phyloP scores from a whole-genome alignment of 2,329 filamentous ascomycete genomes.

The Xylaria sp. region DNA sequence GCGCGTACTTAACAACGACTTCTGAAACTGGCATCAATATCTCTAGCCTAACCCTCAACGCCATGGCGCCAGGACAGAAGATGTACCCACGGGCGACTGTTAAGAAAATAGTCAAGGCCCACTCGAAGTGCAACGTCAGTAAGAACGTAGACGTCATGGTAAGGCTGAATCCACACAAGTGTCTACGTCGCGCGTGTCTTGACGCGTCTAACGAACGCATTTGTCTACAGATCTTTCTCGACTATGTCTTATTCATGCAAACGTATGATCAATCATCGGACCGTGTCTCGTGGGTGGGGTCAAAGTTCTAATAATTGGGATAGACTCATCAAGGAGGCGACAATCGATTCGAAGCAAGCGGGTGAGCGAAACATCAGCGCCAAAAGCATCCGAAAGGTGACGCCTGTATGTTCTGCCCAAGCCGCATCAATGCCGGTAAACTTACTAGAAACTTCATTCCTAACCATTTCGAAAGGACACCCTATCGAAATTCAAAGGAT shows the following conservation, averaged over 20 bases:
- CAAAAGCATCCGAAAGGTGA: constrained; percentile 79
- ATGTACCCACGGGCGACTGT: constrained; percentile 85
- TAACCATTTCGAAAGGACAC: constrained; percentile 60
- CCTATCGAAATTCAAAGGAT: constrained; percentile 75
- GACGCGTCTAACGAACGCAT: constrained; percentile 42
- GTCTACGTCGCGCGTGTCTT: constrained; percentile 41
- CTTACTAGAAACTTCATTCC: not conserved
- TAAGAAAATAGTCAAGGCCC: constrained; percentile 90
- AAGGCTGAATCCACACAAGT: constrained; percentile 45
- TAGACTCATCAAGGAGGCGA: constrained; percentile 82
- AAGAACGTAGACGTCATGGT: constrained; percentile 90
- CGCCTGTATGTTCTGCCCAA: constrained; percentile 65
- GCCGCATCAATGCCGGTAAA: not conserved
- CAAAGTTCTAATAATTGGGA: constrained; percentile 20
- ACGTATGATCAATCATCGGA: constrained; percentile 53
- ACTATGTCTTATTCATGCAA: constrained; percentile 85
- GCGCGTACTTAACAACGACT: not conserved
- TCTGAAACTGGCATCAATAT: not conserved
- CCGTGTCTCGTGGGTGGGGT: too few species aligned
- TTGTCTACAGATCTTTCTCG: constrained; percentile 75
- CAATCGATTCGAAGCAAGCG: constrained; percentile 77
- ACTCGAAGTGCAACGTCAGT: constrained; percentile 80
- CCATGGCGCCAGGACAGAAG: constrained; percentile 73
- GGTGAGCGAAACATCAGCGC: constrained; percentile 80
- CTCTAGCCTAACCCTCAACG: constrained; percentile 5